Percentiles rank a stretch among this genome's conserved stretches.
Conservation (phyloP, 2,329 filamentous ascomycete species). For the Fusarium succisae region DNA sequence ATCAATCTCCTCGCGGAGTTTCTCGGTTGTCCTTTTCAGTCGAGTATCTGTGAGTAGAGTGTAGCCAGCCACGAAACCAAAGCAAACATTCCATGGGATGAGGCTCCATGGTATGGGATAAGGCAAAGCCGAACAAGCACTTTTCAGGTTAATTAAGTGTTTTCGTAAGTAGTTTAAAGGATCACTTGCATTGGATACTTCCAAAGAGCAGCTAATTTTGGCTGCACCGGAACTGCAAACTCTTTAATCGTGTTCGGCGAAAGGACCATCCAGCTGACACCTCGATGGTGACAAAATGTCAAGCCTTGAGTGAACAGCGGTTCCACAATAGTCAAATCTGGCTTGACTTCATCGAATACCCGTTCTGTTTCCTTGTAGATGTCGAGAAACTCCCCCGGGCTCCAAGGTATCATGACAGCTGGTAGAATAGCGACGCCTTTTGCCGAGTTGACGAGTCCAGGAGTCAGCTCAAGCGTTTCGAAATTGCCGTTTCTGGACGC, state of each 20-base stretch:
- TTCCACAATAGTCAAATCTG: neutral
- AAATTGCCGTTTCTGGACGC: neutral
- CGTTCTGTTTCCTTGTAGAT: neutral
- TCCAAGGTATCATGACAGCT: neutral
- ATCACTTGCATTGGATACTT: neutral
- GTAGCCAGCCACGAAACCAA: neutral
- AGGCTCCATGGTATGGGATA: neutral
- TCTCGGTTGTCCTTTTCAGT: neutral
- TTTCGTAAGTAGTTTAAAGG: accelerated
- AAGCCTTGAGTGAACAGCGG: neutral
- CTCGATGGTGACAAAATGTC: neutral
- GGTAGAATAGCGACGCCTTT: neutral
- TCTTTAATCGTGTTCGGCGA: neutral
- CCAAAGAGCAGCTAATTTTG: neutral
- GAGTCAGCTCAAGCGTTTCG: neutral
- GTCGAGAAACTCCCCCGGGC: neutral
- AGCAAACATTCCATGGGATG: neutral
- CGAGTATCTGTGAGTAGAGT: neutral
- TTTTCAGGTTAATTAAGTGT: accelerated
- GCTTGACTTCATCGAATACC: neutral
- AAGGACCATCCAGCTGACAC: neutral
- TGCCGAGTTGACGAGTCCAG: neutral
- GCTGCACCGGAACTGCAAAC: neutral
- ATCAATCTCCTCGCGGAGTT: neutral
- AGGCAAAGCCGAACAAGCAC: neutral